Evolutionary conservation across 495 filamentous ascomycete species (phyloP).

Genomic region (Achaetomiella virescens): DNA sequence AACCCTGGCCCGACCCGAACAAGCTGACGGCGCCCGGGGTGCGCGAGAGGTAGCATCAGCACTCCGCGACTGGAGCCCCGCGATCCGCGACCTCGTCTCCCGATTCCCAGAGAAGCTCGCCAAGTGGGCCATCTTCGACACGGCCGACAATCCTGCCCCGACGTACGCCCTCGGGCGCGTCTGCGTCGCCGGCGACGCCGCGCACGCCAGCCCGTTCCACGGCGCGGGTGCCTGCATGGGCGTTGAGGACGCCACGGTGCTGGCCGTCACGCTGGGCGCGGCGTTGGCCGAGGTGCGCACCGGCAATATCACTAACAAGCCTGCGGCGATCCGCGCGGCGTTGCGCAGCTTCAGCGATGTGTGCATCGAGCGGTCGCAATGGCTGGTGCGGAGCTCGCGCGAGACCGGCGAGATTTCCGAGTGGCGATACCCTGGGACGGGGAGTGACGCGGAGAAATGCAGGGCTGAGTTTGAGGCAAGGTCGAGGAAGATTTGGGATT

Average conservation of each 20-base stretch:
- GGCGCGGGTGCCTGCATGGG: slow-evolving; percentile 39
- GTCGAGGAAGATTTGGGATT: slow-evolving; percentile 31
- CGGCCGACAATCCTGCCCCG: slow-evolving; percentile 18
- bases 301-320: slow-evolving; percentile 1
- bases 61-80: slow-evolving; percentile 16
- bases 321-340: slow-evolving; percentile 4
- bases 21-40: neutral
- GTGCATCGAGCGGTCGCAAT: slow-evolving; percentile 25
- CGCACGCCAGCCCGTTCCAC: slow-evolving; percentile 41
- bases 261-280: slow-evolving; percentile 12
- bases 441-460: slow-evolving; percentile 27
- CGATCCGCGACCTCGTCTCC: slow-evolving; percentile 16
- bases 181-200: slow-evolving; percentile 38
- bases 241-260: slow-evolving; percentile 35
- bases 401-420: slow-evolving; percentile 25
- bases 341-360: slow-evolving; percentile 17
- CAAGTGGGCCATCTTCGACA: slow-evolving; percentile 40
- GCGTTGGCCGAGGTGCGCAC: neutral
- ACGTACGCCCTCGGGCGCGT: slow-evolving; percentile 26
- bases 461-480: slow-evolving; percentile 27
- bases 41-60: slow-evolving; percentile 21
- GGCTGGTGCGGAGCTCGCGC: slow-evolving; percentile 33
- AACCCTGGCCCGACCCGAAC: too few species aligned
- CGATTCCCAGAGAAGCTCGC: slow-evolving; percentile 24
- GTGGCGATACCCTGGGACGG: slow-evolving; percentile 22